A percentile compares a stretch with the other conserved stretches of the same genome.
Conservation (phyloP, 2,329 filamentous ascomycete species). For the Apiospora koreana region DNA sequence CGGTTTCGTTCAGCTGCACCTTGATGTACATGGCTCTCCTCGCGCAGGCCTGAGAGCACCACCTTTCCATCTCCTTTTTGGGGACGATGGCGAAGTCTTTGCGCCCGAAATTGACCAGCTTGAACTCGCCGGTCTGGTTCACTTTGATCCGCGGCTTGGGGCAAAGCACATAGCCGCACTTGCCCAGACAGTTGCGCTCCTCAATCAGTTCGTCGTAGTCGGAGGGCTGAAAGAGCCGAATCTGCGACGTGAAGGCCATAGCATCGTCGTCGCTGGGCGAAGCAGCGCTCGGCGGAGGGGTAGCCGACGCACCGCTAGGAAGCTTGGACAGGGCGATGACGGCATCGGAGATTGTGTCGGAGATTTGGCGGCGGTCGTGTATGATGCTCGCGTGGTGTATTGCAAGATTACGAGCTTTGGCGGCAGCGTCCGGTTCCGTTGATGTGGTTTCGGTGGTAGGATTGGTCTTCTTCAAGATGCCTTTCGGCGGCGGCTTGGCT, state of each 20-base stretch:
- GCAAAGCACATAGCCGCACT: constrained; percentile 86
- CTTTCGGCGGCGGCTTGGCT: constrained; percentile 38
- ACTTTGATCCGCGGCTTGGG: constrained; percentile 60
- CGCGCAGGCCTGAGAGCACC: constrained; percentile 82
- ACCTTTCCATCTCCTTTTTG: constrained; percentile 74
- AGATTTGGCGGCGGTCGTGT: constrained; percentile 78
- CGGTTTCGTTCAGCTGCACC: constrained; percentile 82
- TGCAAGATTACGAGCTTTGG: constrained; percentile 63
- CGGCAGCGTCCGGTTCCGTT: constrained; percentile 31
- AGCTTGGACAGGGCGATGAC: constrained; percentile 71
- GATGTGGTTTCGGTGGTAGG: constrained; percentile 39
- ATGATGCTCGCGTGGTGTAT: constrained; percentile 81
- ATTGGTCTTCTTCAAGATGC: constrained; percentile 61
- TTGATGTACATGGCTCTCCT: constrained; percentile 81
- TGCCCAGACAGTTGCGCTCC: constrained; percentile 81
- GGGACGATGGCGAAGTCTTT: constrained; percentile 68
- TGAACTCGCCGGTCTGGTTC: constrained; percentile 63
- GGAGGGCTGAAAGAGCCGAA: constrained; percentile 77
- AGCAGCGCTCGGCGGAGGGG: constrained; percentile 21
- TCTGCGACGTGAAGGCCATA: constrained; percentile 62
- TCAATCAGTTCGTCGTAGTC: constrained; percentile 89
- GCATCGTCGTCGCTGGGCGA: constrained; percentile 59
- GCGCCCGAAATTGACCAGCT: constrained; percentile 56
- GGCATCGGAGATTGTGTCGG: constrained; percentile 70
- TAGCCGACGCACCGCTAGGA: constrained; percentile 41